Evolutionary conservation across 1,284 basidiomycete genomes (phyloP).

Genomic region (Irpex rosettiformis): DNA sequence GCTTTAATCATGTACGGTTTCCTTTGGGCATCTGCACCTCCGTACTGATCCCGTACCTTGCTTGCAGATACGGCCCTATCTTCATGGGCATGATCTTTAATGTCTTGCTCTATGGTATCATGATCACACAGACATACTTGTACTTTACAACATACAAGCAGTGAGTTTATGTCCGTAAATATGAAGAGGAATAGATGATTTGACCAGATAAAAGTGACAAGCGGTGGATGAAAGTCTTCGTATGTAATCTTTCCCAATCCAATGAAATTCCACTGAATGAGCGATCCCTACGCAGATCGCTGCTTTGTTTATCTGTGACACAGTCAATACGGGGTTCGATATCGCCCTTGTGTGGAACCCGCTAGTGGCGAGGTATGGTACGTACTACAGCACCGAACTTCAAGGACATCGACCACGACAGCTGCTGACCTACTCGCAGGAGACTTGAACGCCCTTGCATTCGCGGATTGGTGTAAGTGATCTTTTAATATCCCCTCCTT

Average conservation of each 20-base stretch:
- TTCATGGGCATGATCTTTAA: conserved; percentile 38
- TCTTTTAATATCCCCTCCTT: not conserved
- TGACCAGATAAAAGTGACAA: conserved; percentile 23
- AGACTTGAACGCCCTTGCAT: not conserved
- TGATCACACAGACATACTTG: conserved; percentile 39
- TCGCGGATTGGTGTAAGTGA: not conserved
- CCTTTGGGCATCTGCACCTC: not conserved
- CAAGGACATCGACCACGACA: not conserved
- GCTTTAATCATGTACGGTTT: not conserved
- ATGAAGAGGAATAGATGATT: not conserved
- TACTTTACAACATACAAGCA: conserved; percentile 38
- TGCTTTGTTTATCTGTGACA: conserved; percentile 6
- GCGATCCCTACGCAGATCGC: not conserved
- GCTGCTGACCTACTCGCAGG: conserved; percentile 13
- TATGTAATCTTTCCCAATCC: conserved; percentile 14
- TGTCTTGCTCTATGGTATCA: conserved; percentile 37
- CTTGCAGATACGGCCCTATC: conserved; percentile 35
- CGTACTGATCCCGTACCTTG: not conserved
- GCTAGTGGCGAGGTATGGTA: not conserved
- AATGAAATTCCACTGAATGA: not conserved
- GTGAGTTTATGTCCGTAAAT: conserved; percentile 20
- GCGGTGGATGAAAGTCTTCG: conserved; percentile 32
- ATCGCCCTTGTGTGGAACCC: not conserved
- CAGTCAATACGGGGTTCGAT: not conserved
- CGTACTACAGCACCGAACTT: conserved; percentile 7